Evolutionary conservation across 768 basidiomycete species (phyloP).

Genomic region (Lentinula boryana): DNA sequence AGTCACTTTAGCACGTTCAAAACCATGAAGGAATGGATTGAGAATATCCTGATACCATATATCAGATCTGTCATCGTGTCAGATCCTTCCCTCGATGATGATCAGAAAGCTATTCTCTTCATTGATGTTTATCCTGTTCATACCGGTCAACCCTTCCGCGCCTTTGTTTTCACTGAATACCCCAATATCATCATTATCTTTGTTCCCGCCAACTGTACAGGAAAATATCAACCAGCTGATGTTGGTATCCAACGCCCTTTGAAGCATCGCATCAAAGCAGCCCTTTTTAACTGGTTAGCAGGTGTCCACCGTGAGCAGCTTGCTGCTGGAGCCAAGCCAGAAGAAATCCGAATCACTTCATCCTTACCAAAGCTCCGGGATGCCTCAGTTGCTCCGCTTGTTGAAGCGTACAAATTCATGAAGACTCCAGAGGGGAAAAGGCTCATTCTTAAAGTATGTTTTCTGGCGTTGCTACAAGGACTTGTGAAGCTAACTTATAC

Average conservation of each 20-base stretch:
- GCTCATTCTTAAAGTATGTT: too few species aligned
- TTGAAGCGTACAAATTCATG: background rate
- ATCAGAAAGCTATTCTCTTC: constrained; percentile 11
- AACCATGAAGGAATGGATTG: constrained; percentile 20
- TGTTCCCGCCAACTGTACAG: constrained; percentile 15
- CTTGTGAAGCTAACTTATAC: background rate
- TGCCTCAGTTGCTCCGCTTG: background rate
- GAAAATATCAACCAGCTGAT: constrained; percentile 16
- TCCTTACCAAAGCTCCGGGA: background rate
- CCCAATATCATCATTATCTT: constrained; percentile 11
- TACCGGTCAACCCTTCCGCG: constrained; percentile 1
- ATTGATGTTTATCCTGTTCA: constrained; percentile 20
- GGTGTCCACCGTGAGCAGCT: background rate
- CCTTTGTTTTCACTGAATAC: constrained; percentile 4
- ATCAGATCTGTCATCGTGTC: constrained; percentile 7
- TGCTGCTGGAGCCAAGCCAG: background rate
- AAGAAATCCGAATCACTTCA: background rate
- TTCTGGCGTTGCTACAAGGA: background rate
- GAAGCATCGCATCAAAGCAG: constrained; percentile 11
- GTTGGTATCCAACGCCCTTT: constrained; percentile 15
- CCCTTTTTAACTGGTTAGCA: background rate
- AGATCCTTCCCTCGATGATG: background rate
- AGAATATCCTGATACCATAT: constrained; percentile 12
- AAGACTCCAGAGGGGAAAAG: background rate
- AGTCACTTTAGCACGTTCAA: constrained; percentile 20